A percentile compares a stretch with the other conserved stretches of the same genome.
phyloP scores from a whole-genome alignment of 306 rosid species.

The Biancaea sappan region DNA sequence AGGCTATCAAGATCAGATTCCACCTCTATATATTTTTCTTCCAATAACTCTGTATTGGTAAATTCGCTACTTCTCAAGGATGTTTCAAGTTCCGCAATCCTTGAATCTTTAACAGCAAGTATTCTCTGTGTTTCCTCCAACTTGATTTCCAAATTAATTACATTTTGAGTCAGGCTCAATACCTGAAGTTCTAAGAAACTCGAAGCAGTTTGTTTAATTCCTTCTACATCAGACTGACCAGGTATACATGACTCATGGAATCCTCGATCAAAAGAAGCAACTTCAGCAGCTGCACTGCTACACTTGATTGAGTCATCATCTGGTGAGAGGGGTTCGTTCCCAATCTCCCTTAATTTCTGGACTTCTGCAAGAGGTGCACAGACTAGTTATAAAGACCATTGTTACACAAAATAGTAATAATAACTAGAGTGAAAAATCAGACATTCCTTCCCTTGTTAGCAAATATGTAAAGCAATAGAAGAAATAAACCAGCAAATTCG shows the following conservation, averaged over 20 bases:
- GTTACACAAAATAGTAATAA: not conserved
- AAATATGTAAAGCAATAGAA: conserved; percentile 9
- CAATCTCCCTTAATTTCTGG: conserved; percentile 64
- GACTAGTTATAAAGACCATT: conserved; percentile 13
- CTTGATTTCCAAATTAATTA: conserved; percentile 54
- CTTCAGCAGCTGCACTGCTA: conserved; percentile 33
- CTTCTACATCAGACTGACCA: conserved; percentile 50
- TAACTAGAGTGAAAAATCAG: not conserved
- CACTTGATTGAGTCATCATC: conserved; percentile 49
- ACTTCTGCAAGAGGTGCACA: conserved; percentile 62
- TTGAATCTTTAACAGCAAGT: conserved; percentile 56
- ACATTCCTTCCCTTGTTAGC: not conserved
- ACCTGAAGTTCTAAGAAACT: conserved; percentile 57
- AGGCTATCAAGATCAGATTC: conserved; percentile 53
- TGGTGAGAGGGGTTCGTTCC: conserved; percentile 45
- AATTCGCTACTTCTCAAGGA: conserved; percentile 45
- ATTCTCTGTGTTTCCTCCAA: conserved; percentile 51
- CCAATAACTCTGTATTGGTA: conserved; percentile 48
- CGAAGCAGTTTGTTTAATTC: conserved; percentile 44
- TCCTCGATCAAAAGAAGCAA: conserved; percentile 39
- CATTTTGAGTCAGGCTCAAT: conserved; percentile 56
- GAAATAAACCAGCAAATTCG: not conserved
- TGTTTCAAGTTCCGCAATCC: conserved; percentile 71
- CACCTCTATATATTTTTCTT: conserved; percentile 41
- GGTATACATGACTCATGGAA: conserved; percentile 40